phyloP scores from a whole-genome alignment of 306 rosid species.

The Malus sylvestris region DNA sequence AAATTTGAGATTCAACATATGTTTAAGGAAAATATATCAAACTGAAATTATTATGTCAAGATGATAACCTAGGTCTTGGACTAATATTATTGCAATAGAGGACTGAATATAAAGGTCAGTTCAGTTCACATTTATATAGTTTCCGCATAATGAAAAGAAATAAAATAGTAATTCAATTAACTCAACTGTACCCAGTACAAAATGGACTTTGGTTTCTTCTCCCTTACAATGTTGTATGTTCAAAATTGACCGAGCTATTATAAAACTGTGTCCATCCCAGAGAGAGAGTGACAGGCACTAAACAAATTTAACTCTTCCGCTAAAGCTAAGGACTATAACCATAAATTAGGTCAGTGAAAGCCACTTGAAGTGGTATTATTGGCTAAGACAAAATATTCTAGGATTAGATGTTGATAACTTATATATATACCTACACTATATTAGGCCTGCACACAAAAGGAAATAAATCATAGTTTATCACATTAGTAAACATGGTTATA shows the following conservation, averaged over 20 bases:
- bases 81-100: not conserved
- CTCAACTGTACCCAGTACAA: not conserved
- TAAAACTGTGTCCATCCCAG: not conserved
- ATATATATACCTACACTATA: not conserved
- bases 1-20: not conserved
- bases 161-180: not conserved
- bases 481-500: slow-evolving; percentile 24
- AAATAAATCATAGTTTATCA: not conserved
- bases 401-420: not conserved
- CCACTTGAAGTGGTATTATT: not conserved
- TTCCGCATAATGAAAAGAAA: not conserved
- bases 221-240: not conserved
- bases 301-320: not conserved
- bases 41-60: not conserved
- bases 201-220: not conserved
- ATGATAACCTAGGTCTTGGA: not conserved
- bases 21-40: not conserved
- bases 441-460: not conserved
- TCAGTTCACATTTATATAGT: not conserved
- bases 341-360: not conserved
- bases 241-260: not conserved
- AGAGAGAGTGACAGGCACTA: not conserved
- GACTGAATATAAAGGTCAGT: not conserved
- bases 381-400: not conserved
- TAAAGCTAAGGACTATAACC: not conserved